A percentile compares a stretch with the other conserved stretches of the same genome.
These are phyloP conservation scores for Albizia julibrissin DNA, from an alignment of 306 rosid genomes.

Conservation along the genomic window DNA sequence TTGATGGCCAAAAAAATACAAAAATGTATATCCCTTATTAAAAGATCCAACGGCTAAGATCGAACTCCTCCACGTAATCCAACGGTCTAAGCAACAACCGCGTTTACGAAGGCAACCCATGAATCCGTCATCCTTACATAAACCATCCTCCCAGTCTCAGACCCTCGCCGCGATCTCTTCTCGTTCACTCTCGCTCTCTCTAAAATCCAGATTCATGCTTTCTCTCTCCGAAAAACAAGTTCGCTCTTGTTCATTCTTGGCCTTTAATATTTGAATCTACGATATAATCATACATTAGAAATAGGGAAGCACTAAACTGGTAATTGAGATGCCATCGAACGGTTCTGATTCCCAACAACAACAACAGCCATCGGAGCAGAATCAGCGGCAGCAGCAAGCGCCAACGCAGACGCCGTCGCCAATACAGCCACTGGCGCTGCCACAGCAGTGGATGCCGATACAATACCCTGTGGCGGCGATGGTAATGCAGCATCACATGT, in stretches of 20 bases:
- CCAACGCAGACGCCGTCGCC: constrained; percentile 30
- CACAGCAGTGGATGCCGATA: constrained; percentile 80
- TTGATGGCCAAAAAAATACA: neutral
- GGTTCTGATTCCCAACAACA: constrained; percentile 72
- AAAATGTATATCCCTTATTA: neutral
- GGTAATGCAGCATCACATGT: constrained; percentile 97
- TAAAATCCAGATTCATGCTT: constrained; percentile 35
- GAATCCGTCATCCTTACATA: constrained; percentile 62
- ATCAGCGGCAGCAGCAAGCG: constrained; percentile 26
- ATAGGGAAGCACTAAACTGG: neutral
- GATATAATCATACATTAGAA: neutral
- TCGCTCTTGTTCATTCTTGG: neutral
- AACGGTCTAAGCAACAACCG: constrained; percentile 51
- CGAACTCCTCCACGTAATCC: constrained; percentile 36
- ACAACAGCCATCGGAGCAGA: constrained; percentile 34
- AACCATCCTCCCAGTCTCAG: constrained; percentile 38
- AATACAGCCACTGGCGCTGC: constrained; percentile 42
- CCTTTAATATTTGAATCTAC: constrained; percentile 31
- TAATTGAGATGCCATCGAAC: constrained; percentile 76
- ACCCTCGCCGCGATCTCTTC: constrained; percentile 51
- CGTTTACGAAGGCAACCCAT: constrained; percentile 63
- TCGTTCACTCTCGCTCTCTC: constrained; percentile 28
- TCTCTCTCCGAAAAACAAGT: constrained; percentile 34
- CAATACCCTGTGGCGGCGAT: constrained; percentile 88
- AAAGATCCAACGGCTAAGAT: constrained; percentile 47